These are phyloP conservation scores for Phytophthora europaea DNA, from an alignment of 352 stramenopile genomes.

Conservation along the genomic window DNA sequence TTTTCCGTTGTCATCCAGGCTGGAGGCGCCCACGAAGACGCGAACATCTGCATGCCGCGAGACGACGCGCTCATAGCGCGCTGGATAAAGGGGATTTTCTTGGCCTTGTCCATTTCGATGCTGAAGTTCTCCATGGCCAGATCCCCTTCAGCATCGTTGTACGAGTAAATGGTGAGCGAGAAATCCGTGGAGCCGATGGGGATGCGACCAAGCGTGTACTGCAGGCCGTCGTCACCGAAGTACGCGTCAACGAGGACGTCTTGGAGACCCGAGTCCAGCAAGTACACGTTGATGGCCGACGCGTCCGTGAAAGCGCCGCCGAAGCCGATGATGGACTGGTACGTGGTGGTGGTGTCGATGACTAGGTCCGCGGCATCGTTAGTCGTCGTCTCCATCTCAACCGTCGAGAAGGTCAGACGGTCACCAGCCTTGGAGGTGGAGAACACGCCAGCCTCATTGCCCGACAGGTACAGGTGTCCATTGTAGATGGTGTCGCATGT, in stretches of 20 bases:
- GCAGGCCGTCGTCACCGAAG: constrained; percentile 78
- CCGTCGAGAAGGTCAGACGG: constrained; percentile 53
- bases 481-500: constrained; percentile 67
- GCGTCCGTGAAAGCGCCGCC: constrained; percentile 92
- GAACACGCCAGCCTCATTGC: constrained; percentile 57
- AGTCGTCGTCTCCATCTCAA: constrained; percentile 25
- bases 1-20: constrained; percentile 89
- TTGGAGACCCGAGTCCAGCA: constrained; percentile 66
- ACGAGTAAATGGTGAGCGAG: constrained; percentile 88
- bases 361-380: constrained; percentile 47
- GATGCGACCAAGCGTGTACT: constrained; percentile 88
- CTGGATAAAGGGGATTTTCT: constrained; percentile 84
- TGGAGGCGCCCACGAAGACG: constrained; percentile 82
- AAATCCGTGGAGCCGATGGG: constrained; percentile 92
- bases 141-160: constrained; percentile 85
- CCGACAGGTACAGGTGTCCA: constrained; percentile 50
- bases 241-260: constrained; percentile 83
- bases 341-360: constrained; percentile 61
- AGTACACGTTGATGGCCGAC: constrained; percentile 82
- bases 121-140: constrained; percentile 87
- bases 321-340: constrained; percentile 90
- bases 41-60: constrained; percentile 75
- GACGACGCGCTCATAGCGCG: constrained; percentile 54
- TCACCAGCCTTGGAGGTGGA: constrained; percentile 60
- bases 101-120: constrained; percentile 82